Evolutionary conservation across 208 protist species (phyloP), one percentile per base, ranked within the genome.

Genomic region (Polymyxa betae): DNA sequence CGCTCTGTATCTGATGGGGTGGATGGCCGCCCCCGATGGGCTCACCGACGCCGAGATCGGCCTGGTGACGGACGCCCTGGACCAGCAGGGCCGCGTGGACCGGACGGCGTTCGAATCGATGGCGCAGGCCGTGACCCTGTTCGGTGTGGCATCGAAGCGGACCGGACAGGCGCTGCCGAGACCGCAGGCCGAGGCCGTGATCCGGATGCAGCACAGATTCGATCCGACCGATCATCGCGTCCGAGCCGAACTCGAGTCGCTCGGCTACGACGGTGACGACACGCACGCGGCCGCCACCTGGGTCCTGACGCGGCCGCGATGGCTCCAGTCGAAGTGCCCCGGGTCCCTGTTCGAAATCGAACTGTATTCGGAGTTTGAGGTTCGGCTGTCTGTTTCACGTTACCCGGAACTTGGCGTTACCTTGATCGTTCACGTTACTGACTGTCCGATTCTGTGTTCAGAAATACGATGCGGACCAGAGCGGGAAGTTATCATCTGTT

Each of bases 391-490:
- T n/a, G n/a, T n/a, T n/a, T n/a, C n/a, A n/a, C n/a, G n/a, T n/a
- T n/a, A n/a, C 29, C 20, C 54, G 20, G 16, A 29, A 66, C 54
- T 29, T 29, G n/a, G 5, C 72, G 40, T 38, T 40, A 82, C n/a
- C 72, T 35, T 38, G 72, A 5, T 82, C 35, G 72, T 38, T 20
- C 5, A n/a, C 5, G 35, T 82, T 35, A 35, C 16, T 20, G 10
- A 43, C 5, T 5, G 5, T 35, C 72, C 12, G 72, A 43, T 43
- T 20, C 16, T 38, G 5, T 82, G 72, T 29, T 35, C 72, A 35
- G 72, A 82, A 43, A 43, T 82, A 82, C 72, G 72, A 82, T 43
- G 16, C 5, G n/a, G 72, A 82, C 72, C 72, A 82, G 35, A 82
- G 72, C 72, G 72, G 72, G n/a, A 82, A 82, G n/a, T n/a, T 82